Evolutionary conservation across 2,329 filamentous ascomycete genomes (phyloP).

Genomic region (Fusarium multiceps): DNA sequence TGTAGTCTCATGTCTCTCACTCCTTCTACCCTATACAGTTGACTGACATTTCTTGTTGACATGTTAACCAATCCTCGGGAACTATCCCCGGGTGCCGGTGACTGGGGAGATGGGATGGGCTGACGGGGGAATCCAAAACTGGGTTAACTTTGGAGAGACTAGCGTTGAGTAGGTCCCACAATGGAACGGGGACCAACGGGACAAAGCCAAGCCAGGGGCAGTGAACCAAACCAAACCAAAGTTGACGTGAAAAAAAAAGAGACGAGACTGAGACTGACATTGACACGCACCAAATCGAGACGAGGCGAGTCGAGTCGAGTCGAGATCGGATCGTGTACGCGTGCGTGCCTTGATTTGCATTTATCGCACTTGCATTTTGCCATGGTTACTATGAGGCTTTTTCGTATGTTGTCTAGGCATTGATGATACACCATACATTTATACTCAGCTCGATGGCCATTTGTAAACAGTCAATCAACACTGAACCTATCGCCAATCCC

Average conservation of each 20-base stretch:
- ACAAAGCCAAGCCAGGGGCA: slow-evolving; percentile 27
- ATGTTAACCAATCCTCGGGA: slow-evolving; percentile 28
- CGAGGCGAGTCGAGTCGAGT: slow-evolving; percentile 16
- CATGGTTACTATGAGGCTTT: slow-evolving; percentile 20
- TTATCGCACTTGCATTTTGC: slow-evolving; percentile 1
- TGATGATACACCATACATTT: background rate
- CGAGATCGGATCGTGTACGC: slow-evolving; percentile 22
- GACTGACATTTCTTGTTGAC: background rate
- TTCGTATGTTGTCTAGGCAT: background rate
- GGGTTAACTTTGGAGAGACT: slow-evolving; percentile 24
- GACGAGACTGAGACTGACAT: slow-evolving; percentile 24
- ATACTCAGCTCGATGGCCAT: background rate
- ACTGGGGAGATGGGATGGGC: slow-evolving; percentile 21
- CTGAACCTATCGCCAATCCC: slow-evolving; percentile 40
- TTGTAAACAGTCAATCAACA: background rate
- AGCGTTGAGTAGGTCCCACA: slow-evolving; percentile 28
- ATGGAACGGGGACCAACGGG: slow-evolving; percentile 38
- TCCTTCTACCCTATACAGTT: slow-evolving; percentile 26
- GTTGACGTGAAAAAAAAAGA: slow-evolving; percentile 27
- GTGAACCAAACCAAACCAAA: background rate
- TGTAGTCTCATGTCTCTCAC: background rate
- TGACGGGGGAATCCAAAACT: slow-evolving; percentile 15
- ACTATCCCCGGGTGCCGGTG: slow-evolving; percentile 34
- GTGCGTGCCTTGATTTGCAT: slow-evolving; percentile 27
- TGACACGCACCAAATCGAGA: slow-evolving; percentile 14